Base-by-base conservation (phyloP, 2,329 filamentous ascomycete species). In the Calonectria hawksworthii region DNA sequence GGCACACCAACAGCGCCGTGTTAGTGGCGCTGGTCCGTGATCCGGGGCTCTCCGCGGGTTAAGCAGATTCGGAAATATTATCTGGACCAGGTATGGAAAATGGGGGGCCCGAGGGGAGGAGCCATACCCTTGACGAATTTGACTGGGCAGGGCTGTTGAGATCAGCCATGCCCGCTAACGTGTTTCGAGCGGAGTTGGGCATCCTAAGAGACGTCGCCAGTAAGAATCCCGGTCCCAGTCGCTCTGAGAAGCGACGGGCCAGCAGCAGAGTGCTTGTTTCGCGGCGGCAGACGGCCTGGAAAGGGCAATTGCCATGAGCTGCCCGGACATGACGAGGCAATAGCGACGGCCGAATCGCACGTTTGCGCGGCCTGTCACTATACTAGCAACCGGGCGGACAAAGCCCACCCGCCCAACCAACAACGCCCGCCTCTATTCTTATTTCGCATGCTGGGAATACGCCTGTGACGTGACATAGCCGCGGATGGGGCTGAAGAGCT, bases 1-100 rank as follows among this genome's bases (percentile, higher is more conserved):
- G 82, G 79, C 81, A 81, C 82, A 77, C 70, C 82, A 81, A 76
- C 81, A 80, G 79, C 78, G 78, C 79, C 76, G 79, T 82, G 80
- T 80, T 82, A 83, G 83, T 83, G 83, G 82, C 81, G 81, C 78
- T 83, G 78, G 81, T 79, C 80, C 81, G 82, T 82, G 81, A 82
- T 85, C 84, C 84, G 85, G 87, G 86, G 85, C 84, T 86, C 84
- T 85, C 85, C 83, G 84, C 84, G 83, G 84, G 83, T 85, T 86
- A 86, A 86, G 82, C 86, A 86, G 83, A 86, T 85, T 87, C 86
- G 87, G 87, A 86, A 87, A 86, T 88, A 88, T 87, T 85, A 86
- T 86, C 83, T 87, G 82, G 85, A 85, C 84, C 80, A 82, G 80
- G 82, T 82, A 84, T 85, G 86, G 80, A 83, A 83, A 80, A 82